These are phyloP conservation scores for Celoporthe dispersa DNA, from an alignment of 2,329 filamentous ascomycete genomes.

Conservation along the genomic window DNA sequence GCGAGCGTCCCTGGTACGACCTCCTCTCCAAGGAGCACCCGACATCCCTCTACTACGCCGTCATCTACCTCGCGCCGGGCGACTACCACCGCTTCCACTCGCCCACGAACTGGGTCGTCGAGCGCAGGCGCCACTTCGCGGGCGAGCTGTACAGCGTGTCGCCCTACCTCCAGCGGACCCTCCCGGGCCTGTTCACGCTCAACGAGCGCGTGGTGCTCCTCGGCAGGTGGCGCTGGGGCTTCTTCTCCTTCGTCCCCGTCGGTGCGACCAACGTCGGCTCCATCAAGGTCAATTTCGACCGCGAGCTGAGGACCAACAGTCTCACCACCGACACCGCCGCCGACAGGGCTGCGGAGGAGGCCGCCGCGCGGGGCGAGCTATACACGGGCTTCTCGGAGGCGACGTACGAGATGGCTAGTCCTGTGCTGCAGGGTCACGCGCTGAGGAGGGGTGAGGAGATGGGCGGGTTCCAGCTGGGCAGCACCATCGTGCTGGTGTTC, in stretches of 20 bases:
- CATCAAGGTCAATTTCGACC: constrained; percentile 96
- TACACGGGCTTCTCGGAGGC: constrained; percentile 94
- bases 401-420: constrained; percentile 78
- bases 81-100: constrained; percentile 99
- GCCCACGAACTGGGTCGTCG: constrained; percentile 92
- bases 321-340: constrained; percentile 91
- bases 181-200: constrained; percentile 92
- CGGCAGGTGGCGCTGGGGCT: constrained; percentile 94
- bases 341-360: constrained; percentile 81
- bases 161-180: constrained; percentile 88
- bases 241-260: constrained; percentile 95
- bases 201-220: constrained; percentile 95
- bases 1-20: constrained; percentile 72
- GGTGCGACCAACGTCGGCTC: constrained; percentile 97
- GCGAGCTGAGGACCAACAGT: constrained; percentile 90
- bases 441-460: constrained; percentile 91
- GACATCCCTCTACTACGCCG: constrained; percentile 86
- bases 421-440: constrained; percentile 80
- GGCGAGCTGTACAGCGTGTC: constrained; percentile 95
- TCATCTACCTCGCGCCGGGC: constrained; percentile 94
- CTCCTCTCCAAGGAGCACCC: constrained; percentile 64
- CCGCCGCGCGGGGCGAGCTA: constrained; percentile 73
- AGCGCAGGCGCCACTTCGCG: constrained; percentile 93
- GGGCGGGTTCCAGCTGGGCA: constrained; percentile 96
- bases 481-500: constrained; percentile 93